Conservation (phyloP, 495 filamentous ascomycete species). For the Annulohypoxylon stygium region DNA sequence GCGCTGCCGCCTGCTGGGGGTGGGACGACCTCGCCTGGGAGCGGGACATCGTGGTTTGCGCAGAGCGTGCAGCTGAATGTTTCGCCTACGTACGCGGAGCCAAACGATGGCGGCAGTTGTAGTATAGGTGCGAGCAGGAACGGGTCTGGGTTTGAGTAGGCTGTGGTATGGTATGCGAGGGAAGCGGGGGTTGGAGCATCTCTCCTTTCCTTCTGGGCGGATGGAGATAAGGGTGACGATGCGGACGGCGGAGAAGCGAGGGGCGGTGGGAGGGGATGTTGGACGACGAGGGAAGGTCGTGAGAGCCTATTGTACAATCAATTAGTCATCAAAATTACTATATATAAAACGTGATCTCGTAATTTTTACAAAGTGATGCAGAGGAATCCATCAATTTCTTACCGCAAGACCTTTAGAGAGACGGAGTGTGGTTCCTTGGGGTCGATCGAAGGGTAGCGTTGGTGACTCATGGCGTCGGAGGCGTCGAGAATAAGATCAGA, state of each 20-base stretch:
- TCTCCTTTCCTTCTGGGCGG: neutral
- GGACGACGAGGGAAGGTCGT: slow-evolving; percentile 66
- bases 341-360: neutral
- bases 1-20: neutral
- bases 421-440: slow-evolving; percentile 85
- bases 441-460: slow-evolving; percentile 68
- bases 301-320: slow-evolving; percentile 57
- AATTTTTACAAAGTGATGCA: neutral
- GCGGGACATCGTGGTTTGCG: slow-evolving; percentile 85
- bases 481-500: slow-evolving; percentile 8
- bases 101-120: slow-evolving; percentile 93
- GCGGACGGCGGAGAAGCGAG: slow-evolving; percentile 33
- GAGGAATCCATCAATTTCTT: slow-evolving; percentile 10
- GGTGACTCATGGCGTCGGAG: slow-evolving; percentile 59
- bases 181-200: slow-evolving; percentile 57
- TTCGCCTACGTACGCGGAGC: slow-evolving; percentile 94
- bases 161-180: slow-evolving; percentile 57
- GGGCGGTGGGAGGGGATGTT: slow-evolving; percentile 59
- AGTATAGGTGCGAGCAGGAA: slow-evolving; percentile 71
- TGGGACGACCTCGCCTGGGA: slow-evolving; percentile 28
- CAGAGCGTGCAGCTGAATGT: slow-evolving; percentile 94
- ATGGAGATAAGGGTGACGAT: slow-evolving; percentile 12
- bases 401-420: slow-evolving; percentile 85
- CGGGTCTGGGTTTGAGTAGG: slow-evolving; percentile 57
- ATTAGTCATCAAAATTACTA: slow-evolving; percentile 10